phyloP scores from a whole-genome alignment of 2,329 filamentous ascomycete genomes.

The Decorospora gaudefroyi region DNA sequence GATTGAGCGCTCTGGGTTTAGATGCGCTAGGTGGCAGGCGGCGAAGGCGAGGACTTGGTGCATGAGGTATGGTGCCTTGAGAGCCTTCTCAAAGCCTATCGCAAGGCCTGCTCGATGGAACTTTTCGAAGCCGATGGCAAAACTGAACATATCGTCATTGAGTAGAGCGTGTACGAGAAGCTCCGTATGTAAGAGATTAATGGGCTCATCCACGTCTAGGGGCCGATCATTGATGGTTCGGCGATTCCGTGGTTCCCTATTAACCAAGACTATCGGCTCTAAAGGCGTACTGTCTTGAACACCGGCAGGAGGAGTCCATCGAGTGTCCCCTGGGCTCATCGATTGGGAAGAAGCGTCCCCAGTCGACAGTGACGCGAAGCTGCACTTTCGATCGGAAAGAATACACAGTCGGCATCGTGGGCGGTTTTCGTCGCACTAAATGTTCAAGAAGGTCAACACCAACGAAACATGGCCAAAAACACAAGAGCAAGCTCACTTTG shows the following conservation, averaged over 20 bases:
- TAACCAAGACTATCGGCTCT: background rate
- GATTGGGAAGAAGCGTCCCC: background rate
- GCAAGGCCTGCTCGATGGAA: constrained; percentile 18
- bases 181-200: constrained; percentile 47
- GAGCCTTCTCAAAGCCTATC: constrained; percentile 25
- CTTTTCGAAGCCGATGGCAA: constrained; percentile 24
- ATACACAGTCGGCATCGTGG: constrained; percentile 25
- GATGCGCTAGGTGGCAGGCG: constrained; percentile 42
- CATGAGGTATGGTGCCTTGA: constrained; percentile 45
- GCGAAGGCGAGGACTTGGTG: constrained; percentile 48
- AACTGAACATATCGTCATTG: constrained; percentile 30
- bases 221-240: background rate
- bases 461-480: background rate
- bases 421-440: constrained; percentile 28
- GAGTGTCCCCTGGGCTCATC: background rate
- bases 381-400: constrained; percentile 23
- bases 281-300: no score
- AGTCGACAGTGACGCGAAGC: constrained; percentile 7
- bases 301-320: no score
- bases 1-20: constrained; percentile 27
- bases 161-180: constrained; percentile 41
- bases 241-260: background rate
- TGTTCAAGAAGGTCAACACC: background rate
- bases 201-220: constrained; percentile 8
- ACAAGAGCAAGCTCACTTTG: constrained; percentile 18